Evolutionary conservation across 371 early-diverging fungal genomes (phyloP).

Genomic region (Rhizopus microsporus): DNA sequence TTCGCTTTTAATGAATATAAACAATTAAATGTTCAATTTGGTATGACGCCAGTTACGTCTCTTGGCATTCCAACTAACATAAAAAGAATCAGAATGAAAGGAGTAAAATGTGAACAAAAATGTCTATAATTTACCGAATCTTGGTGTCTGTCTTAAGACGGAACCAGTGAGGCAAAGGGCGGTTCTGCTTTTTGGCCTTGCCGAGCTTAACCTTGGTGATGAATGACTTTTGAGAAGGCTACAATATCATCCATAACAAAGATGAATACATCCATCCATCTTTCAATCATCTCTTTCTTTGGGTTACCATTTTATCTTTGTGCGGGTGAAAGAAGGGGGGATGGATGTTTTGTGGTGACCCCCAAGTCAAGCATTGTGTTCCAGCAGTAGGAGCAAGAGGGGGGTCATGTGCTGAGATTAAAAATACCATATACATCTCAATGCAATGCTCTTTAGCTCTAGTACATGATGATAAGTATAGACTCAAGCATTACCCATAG

Average conservation of each 20-base stretch:
- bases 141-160: slow-evolving; percentile 94
- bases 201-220: slow-evolving; percentile 95
- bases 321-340: background rate
- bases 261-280: slow-evolving; percentile 1
- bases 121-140: slow-evolving; percentile 66
- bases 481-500: too few relatives aligned
- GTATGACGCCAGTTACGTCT: slow-evolving; percentile 99
- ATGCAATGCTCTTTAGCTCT: too few relatives aligned
- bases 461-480: too few relatives aligned
- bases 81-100: too few relatives aligned
- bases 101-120: background rate
- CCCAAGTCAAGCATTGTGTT: background rate
- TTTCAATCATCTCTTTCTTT: background rate
- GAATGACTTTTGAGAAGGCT: slow-evolving; percentile 96
- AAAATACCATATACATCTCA: too few relatives aligned
- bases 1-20: background rate
- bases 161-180: slow-evolving; percentile 98
- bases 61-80: slow-evolving; percentile 93
- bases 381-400: too few relatives aligned
- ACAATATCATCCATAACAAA: slow-evolving; percentile 7
- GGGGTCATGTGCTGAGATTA: too few relatives aligned
- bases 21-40: slow-evolving; percentile 90
- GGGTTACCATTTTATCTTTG: slow-evolving; percentile 2
- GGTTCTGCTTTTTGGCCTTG: slow-evolving; percentile 98
- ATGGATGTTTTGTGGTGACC: background rate